Base-by-base conservation (phyloP, 2,329 filamentous ascomycete species). In the Pseudogymnoascus sp. region DNA sequence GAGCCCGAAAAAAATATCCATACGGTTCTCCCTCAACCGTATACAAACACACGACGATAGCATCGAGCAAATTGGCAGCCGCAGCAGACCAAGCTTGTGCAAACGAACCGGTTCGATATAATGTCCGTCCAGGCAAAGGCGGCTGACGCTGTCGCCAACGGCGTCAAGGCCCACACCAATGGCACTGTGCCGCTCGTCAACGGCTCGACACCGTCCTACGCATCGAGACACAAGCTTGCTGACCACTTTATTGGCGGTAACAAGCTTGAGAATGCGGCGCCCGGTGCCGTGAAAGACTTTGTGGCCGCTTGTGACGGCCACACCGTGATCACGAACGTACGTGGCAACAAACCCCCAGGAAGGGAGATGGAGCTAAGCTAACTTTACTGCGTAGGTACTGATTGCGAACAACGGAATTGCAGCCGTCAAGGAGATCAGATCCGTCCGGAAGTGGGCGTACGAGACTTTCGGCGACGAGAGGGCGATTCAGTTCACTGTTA, bases 361-460 rank as follows among this genome's bases (percentile, higher is more conserved):
- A 64, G 31, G n/a, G n/a, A 29, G 29, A 47, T 37, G 14, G 39
- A 29, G 65, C 63, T 67, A 69, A 70, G 69, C 62, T 67, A 68
- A 62, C 67, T 57, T 62, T 64, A 64, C 34, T 63, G 7, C 70
- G 18, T 73, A 97, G 93, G 92, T 97, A 63, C 84, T 99, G 68
- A 99, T 99, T 78, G 95, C 95, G 76, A 99, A 99, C 83, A 99
- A 99, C 81, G 95, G 95, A 84, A 99, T 99, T 77, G 95, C 95
- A 61, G 95, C 95, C 75, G 95, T 99, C 77, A 99, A 99, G 80
- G 95, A 99, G 79, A 99, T 99, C 76, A 88, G 95, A 77, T 97
- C 93, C 65, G 93, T 99, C 74, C 90, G 95, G 78, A 99, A 97
- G 93, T 99, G 95, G 95, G 95, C 95, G 66, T 99, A 99, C 86